Base-by-base conservation (phyloP, 345 rosid species). In the Streptanthus diversifolius region DNA sequence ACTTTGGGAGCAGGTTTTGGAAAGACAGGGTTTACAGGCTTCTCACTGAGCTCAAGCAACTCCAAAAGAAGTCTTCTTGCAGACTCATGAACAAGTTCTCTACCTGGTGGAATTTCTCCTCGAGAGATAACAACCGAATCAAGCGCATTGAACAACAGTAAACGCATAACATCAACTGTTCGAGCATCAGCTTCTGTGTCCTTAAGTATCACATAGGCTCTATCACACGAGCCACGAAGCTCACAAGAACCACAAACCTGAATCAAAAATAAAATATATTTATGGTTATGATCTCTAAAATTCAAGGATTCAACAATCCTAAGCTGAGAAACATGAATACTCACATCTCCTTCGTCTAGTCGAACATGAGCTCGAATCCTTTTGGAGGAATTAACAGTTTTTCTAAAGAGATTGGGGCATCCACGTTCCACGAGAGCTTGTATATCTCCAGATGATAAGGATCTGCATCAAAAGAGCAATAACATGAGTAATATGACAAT, bases 211-310 rank as follows among this genome's bases (percentile, higher is more conserved):
- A 89, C 87, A 51, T 88, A 88, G 66, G 99, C 99, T 78, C 89
- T 87, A 71, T 95, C 99, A 82, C 99, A 95, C 8, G 95, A 87
- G 40, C 86, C 81, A 57, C 93, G 90, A 32, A 88, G 80, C 79
- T 83, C 88, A 86, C 99, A 95, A 57, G 80, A 71, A 75, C 92
- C 66, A 59, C 99, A 95, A 80, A 85, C 93, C 99, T 91, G 82
- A 36, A 58, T 32, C 30, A 70, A 49, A 67, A 55, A 33, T 12
- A 15, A 18, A 36, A 47, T 43, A 29, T 56, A 70, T 43, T 57
- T 54, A 66, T 37, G 39, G 32, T 15, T 71, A 37, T 74, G 63
- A 56, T 40, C 37, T 58, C 19, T 52, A 25, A 29, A 53, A 0
- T 24, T 14, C 29, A 53, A 32, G 1, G 8, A 17, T 9, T 21